Evolutionary conservation across 2,329 filamentous ascomycete genomes (phyloP).

Genomic region (Scytalidium lignicola): DNA sequence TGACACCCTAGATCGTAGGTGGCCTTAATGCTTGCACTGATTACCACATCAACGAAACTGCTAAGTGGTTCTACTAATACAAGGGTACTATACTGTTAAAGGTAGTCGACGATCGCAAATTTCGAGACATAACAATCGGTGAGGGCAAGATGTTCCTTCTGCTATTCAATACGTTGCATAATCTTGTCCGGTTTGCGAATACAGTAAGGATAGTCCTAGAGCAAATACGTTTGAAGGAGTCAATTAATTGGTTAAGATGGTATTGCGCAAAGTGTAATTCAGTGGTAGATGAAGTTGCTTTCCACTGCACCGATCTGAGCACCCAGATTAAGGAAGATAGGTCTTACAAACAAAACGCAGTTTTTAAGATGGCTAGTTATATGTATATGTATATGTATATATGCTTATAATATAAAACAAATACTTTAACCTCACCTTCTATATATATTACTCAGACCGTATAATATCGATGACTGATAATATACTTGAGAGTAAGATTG

Average conservation of each 20-base stretch:
- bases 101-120: conserved; percentile 68
- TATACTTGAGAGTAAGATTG: too few relatives aligned
- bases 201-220: conserved; percentile 92
- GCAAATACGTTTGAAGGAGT: conserved; percentile 66
- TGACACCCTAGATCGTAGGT: conserved; percentile 76
- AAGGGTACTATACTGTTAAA: conserved; percentile 90
- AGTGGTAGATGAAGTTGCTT: conserved; percentile 78
- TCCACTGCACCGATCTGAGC: conserved; percentile 85
- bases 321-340: conserved; percentile 93
- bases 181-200: conserved; percentile 86
- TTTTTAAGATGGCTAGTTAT: too few relatives aligned
- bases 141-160: conserved; percentile 94
- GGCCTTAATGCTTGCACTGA: conserved; percentile 94
- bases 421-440: too few relatives aligned
- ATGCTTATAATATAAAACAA: too few relatives aligned
- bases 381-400: too few relatives aligned
- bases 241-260: conserved; percentile 80
- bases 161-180: conserved; percentile 92
- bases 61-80: conserved; percentile 98
- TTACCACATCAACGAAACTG: conserved; percentile 95
- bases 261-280: conserved; percentile 70
- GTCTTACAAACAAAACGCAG: too few relatives aligned
- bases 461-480: too few relatives aligned
- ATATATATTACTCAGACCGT: too few relatives aligned
- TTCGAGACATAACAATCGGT: conserved; percentile 81